These are phyloP conservation scores for Pseudocercospora macadamiae DNA, from an alignment of 2,329 filamentous ascomycete genomes.

Conservation along the genomic window DNA sequence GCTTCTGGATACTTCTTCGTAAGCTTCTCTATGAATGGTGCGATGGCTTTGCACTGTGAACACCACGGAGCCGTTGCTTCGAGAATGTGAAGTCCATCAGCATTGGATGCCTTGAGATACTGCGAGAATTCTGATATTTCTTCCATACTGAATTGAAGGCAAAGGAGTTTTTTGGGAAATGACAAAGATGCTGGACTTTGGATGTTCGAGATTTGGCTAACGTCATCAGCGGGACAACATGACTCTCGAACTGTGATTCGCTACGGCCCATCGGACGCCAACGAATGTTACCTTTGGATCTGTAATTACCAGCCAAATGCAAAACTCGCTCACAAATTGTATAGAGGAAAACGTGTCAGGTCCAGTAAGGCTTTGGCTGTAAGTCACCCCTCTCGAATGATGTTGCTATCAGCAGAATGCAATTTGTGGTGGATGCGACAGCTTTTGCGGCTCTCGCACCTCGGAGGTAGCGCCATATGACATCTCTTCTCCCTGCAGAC, in stretches of 20 bases:
- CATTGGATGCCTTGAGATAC: constrained; percentile 38
- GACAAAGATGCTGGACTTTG: too few relatives aligned
- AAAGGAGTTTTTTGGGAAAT: background rate
- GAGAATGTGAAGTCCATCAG: constrained; percentile 35
- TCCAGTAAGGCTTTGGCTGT: too few relatives aligned
- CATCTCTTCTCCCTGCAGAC: too few relatives aligned
- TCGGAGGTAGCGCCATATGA: too few relatives aligned
- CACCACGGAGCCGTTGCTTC: constrained; percentile 38
- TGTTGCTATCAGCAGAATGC: too few relatives aligned
- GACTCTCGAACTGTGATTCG: too few relatives aligned
- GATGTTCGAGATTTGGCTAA: too few relatives aligned
- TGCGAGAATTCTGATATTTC: constrained; percentile 33
- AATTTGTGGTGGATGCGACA: too few relatives aligned
- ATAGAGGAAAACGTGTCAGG: too few relatives aligned
- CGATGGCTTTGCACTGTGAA: constrained; percentile 38
- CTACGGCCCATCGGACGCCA: background rate
- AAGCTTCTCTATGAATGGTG: constrained; percentile 37
- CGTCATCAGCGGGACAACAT: too few relatives aligned
- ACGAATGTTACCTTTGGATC: background rate
- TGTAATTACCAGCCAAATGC: background rate
- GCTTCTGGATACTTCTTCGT: constrained; percentile 37
- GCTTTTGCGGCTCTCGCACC: too few relatives aligned
- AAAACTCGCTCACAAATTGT: background rate
- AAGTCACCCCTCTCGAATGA: too few relatives aligned
- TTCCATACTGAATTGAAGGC: constrained; percentile 28